A percentile compares a stretch with the other conserved stretches of the same genome.
phyloP scores from a whole-genome alignment of 2,329 filamentous ascomycete species.

The Fusarium chaquense region DNA sequence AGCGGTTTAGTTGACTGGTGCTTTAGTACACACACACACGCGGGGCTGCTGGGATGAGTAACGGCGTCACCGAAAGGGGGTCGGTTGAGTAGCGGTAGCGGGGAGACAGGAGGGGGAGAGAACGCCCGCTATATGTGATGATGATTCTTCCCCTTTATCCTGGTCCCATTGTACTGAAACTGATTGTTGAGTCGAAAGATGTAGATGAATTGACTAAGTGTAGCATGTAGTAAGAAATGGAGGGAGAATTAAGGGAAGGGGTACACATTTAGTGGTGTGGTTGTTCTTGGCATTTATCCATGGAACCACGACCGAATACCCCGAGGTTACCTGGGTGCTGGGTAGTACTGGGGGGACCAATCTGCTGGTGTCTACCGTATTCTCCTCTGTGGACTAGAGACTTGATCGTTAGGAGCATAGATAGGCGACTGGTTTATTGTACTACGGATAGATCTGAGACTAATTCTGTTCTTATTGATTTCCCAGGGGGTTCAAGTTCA shows the following conservation, averaged over 20 bases:
- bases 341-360: neutral
- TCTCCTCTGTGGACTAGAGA: neutral
- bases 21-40: conserved; percentile 33
- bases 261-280: conserved; percentile 9
- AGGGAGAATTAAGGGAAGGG: conserved; percentile 1
- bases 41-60: conserved; percentile 22
- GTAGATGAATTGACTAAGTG: neutral
- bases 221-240: neutral
- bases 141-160: conserved; percentile 26
- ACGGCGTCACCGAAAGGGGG: conserved; percentile 41
- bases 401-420: neutral
- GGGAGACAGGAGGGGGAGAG: conserved; percentile 3
- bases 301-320: neutral
- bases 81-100: conserved; percentile 18
- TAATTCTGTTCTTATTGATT: neutral
- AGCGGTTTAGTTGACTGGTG: conserved; percentile 23
- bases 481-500: neutral
- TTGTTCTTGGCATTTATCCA: conserved; percentile 8
- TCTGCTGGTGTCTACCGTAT: neutral
- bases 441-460: neutral
- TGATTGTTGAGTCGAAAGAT: conserved; percentile 4
- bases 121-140: conserved; percentile 7
- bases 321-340: neutral
- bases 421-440: neutral
- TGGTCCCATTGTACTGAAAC: conserved; percentile 25